Evolutionary conservation across 2,329 filamentous ascomycete genomes (phyloP), one percentile per base, ranked within the genome.

Genomic region (Penicillium expansum): DNA sequence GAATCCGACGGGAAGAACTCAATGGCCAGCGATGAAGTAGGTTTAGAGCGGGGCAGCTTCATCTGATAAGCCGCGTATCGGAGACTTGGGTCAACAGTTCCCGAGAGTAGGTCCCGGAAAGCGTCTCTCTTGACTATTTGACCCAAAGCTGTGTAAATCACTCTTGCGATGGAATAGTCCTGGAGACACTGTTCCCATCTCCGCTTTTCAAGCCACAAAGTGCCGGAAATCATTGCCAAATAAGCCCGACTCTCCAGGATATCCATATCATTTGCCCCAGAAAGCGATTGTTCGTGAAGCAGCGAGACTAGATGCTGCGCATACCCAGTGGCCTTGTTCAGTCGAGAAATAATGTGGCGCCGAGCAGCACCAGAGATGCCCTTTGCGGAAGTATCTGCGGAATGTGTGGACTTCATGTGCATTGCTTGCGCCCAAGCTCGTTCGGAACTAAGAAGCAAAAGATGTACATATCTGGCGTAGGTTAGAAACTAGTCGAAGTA

Each of bases 391-490:
- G 87, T 86, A 66, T 94, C 91, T 66, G 89, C 83, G 38, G 90
- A 85, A 71, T 95, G 91, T 20, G 85, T 80, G 4, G 91, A 84
- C 76, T 96, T 97, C 83, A 97, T 91, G 71, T 89, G 86, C 92
- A 97, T 95, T 56, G 92, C 93, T 74, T 96, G 88, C 37, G 94
- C 93, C 91, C 92, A 97, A 50, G 92, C 91, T 62, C 94, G 85
- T 78, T 99, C 94, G 59, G 92, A 87, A 38, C 86, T 90, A 69
- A 97, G 85, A 55, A 99, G 82, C 32, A 93, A 81, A n/a, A 97
- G 81, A 64, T 89, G 82, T 48, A 87, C 84, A 76, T 87, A 90
- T 74, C 91, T 95, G 66, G 35, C 44, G 39, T 48, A 38, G 3
- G 37, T 52, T 16, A 57, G 42, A 49, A 48, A 53, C 66, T 44